Percentiles rank a stretch among this genome's conserved stretches.
Conservation (phyloP, 306 rosid genomes). For the Senna tora region DNA sequence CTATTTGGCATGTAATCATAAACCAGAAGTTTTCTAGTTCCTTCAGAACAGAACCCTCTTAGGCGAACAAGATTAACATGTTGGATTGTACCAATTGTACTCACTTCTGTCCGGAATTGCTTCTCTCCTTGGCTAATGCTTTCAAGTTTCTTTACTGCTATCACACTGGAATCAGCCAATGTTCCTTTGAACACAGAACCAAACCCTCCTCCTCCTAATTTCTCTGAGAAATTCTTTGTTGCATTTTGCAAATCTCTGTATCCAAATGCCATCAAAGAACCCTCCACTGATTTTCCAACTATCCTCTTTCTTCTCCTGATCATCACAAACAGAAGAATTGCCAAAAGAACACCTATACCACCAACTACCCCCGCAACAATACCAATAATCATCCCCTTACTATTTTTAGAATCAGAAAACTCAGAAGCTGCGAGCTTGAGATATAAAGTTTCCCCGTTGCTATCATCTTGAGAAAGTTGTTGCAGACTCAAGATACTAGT, state of each 20-base stretch:
- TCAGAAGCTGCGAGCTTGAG: conserved; percentile 65
- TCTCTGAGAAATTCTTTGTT: conserved; percentile 70
- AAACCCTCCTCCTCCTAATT: conserved; percentile 89
- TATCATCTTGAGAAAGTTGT: conserved; percentile 46
- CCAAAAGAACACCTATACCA: conserved; percentile 38
- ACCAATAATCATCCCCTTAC: conserved; percentile 37
- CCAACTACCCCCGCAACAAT: conserved; percentile 39
- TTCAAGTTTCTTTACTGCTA: conserved; percentile 86
- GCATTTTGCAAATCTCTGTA: conserved; percentile 57
- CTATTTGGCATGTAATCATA: conserved; percentile 88
- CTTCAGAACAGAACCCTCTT: conserved; percentile 80
- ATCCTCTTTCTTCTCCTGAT: conserved; percentile 39
- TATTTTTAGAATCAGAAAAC: conserved; percentile 32
- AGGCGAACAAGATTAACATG: conserved; percentile 87
- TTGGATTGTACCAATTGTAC: conserved; percentile 77
- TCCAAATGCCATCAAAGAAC: conserved; percentile 51
- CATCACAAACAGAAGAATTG: conserved; percentile 37
- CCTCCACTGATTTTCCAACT: conserved; percentile 45
- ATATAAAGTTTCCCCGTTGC: conserved; percentile 44
- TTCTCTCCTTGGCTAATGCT: conserved; percentile 83
- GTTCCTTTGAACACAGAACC: conserved; percentile 85
- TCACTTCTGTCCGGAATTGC: conserved; percentile 78
- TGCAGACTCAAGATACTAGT: conserved; percentile 46
- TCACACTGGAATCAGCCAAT: conserved; percentile 57
- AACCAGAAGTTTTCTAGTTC: conserved; percentile 61